Percentiles rank a stretch among this genome's conserved stretches.
phyloP scores from a whole-genome alignment of 208 protist genomes.

The Phytomonas sp. region DNA sequence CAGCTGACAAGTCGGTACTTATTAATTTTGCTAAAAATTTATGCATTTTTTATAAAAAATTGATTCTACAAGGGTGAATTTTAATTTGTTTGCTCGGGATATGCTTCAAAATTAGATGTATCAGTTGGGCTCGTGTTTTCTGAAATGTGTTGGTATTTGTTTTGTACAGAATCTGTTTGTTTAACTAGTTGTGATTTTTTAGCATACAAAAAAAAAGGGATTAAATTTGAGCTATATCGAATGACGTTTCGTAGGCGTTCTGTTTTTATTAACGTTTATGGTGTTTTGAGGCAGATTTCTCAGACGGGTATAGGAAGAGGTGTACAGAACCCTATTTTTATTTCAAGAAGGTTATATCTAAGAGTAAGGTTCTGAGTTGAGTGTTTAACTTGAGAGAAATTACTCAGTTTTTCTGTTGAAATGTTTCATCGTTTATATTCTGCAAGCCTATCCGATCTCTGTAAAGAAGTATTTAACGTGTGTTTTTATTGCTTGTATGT shows the following conservation, averaged over 20 bases:
- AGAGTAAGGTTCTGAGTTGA: constrained; percentile 2
- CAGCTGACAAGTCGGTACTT: no score
- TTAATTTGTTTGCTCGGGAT: not conserved
- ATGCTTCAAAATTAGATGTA: not conserved
- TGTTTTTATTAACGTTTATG: constrained; percentile 5
- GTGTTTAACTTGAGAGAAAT: not conserved
- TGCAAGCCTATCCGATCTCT: not conserved
- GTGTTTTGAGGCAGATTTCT: not conserved
- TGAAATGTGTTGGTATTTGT: not conserved
- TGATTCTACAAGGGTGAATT: not conserved
- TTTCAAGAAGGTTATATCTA: not conserved
- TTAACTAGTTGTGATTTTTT: not conserved
- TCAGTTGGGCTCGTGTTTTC: not conserved
- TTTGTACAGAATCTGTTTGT: not conserved
- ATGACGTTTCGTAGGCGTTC: not conserved
- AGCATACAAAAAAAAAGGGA: not conserved
- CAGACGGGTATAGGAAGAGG: not conserved
- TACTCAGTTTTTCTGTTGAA: constrained; percentile 3
- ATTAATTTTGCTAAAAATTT: no score
- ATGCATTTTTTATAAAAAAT: constrained; percentile 1
- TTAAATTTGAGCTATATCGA: not conserved
- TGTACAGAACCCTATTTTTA: not conserved
- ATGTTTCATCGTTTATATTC: constrained; percentile 5
- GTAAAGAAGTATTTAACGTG: not conserved
- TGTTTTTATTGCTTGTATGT: not conserved